Conservation (phyloP, 495 filamentous ascomycete species). For the Diplogelasinospora grovesii region DNA sequence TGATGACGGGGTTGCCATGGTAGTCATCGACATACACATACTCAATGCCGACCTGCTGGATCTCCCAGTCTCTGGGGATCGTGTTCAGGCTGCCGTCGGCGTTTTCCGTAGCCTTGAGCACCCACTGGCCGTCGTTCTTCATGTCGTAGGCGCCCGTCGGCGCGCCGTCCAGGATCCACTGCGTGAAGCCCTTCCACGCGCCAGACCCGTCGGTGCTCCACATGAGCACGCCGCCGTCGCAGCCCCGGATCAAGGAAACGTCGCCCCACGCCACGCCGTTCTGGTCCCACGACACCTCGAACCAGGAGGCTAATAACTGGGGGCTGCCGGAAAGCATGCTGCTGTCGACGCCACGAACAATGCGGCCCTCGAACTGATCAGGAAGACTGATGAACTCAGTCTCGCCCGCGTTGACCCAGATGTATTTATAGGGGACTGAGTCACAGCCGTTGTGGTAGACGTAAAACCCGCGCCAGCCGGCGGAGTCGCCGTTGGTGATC, state of each 20-base stretch:
- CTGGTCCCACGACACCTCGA: slow-evolving; percentile 22
- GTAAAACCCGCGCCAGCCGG: slow-evolving; percentile 15
- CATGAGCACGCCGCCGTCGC: slow-evolving; percentile 18
- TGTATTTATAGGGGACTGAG: slow-evolving; percentile 17
- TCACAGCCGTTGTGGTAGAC: slow-evolving; percentile 24
- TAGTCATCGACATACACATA: slow-evolving; percentile 20
- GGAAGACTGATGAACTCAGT: slow-evolving; percentile 17
- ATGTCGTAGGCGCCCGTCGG: neutral
- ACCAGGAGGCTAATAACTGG: slow-evolving; percentile 19
- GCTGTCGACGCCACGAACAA: slow-evolving; percentile 14
- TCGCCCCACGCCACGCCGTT: slow-evolving; percentile 27
- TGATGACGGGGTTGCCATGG: slow-evolving; percentile 24
- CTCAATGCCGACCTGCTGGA: slow-evolving; percentile 11
- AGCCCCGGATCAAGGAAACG: slow-evolving; percentile 21
- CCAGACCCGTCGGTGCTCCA: slow-evolving; percentile 11
- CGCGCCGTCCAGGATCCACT: slow-evolving; percentile 11
- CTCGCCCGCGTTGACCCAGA: slow-evolving; percentile 11
- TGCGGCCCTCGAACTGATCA: slow-evolving; percentile 15
- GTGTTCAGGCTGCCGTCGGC: slow-evolving; percentile 3
- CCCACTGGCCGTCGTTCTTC: slow-evolving; percentile 12
- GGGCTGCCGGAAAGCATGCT: slow-evolving; percentile 14
- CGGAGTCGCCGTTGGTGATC: slow-evolving; percentile 14
- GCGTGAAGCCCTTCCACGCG: slow-evolving; percentile 10
- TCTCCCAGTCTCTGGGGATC: slow-evolving; percentile 10
- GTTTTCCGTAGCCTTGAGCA: slow-evolving; percentile 16